Evolutionary conservation across 495 filamentous ascomycete genomes (phyloP), one percentile per base, ranked within the genome.

Genomic region (Aspergillus sclerotioniger): DNA sequence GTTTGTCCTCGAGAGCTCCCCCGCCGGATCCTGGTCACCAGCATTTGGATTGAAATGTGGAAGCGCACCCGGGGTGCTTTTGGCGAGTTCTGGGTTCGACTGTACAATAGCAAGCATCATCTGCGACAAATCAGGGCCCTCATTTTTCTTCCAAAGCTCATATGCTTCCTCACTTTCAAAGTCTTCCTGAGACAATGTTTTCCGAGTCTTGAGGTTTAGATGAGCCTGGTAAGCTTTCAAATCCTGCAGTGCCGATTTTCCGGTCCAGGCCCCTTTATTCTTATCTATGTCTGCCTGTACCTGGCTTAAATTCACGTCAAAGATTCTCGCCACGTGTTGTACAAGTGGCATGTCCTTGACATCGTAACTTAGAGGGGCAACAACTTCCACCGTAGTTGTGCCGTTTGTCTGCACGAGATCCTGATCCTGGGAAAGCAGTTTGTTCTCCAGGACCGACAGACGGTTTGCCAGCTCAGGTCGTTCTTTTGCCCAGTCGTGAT

Each of bases 301-400:
- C 49, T 91, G 86, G 3, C 83, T 80, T 44, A 87, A 83, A 41
- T 84, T 83, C 52, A 91, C 80, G 43, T 87, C 87, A 69, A 97
- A 99, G 53, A 96, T 89, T 55, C 80, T 87, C 44, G 86, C 85
- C 21, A 98, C 93, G 49, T 86, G 80, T 68, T 92, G 88, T 28
- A 96, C 95, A 71, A 97, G 82, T 19, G 85, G 86, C 95, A 99
- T 99, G 67, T 99, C 95, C 75, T 92, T 96, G 51, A 97, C 87
- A 70, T 96, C 88, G 67, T 96, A 91, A 69, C 85, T 94, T 47
- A 94, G 69, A 2, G 92, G 90, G 9, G 90, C 84, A 29, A 87
- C 79, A 8, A 90, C 89, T 68, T 96, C 92, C 29, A 90, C 83
- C 15, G 83, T 83, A 15, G 74, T 63, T 50, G 82, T 76, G 48